Evolutionary conservation across 352 stramenopile genomes (phyloP).

Genomic region (Thalassiosira livingstoniorum): DNA sequence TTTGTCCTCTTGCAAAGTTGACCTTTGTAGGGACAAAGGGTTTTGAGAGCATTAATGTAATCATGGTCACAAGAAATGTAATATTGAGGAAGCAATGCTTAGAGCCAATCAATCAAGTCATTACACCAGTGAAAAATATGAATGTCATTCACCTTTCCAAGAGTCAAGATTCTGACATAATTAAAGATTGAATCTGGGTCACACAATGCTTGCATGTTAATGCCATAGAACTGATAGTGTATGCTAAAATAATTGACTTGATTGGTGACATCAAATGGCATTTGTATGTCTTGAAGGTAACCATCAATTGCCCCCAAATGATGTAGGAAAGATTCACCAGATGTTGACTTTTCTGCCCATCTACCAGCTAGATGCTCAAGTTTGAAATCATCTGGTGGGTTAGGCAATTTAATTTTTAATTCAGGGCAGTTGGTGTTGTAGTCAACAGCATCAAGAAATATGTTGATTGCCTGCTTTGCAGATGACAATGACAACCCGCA

Average conservation of each 20-base stretch:
- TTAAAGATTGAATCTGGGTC: neutral
- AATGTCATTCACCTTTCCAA: neutral
- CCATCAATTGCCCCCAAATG: neutral
- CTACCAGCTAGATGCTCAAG: constrained; percentile 15
- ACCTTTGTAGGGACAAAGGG: too few species aligned
- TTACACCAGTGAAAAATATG: too few species aligned
- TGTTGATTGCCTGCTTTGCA: constrained; percentile 17
- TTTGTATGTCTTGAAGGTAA: neutral
- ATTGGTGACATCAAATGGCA: neutral
- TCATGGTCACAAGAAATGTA: too few species aligned
- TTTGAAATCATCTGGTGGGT: constrained; percentile 19
- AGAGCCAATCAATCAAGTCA: too few species aligned
- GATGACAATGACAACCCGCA: constrained; percentile 37
- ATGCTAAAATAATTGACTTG: neutral
- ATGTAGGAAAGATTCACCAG: neutral
- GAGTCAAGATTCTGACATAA: neutral
- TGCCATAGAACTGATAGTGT: neutral
- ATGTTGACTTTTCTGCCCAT: neutral
- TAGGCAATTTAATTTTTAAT: constrained; percentile 22
- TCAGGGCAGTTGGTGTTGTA: neutral
- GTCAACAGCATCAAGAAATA: constrained; percentile 42
- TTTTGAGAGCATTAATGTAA: too few species aligned
- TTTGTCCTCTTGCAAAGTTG: too few species aligned
- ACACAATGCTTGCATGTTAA: neutral
- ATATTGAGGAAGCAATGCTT: too few species aligned